These are phyloP conservation scores for Suillus discolor DNA, from an alignment of 768 basidiomycete genomes.

Conservation along the genomic window DNA sequence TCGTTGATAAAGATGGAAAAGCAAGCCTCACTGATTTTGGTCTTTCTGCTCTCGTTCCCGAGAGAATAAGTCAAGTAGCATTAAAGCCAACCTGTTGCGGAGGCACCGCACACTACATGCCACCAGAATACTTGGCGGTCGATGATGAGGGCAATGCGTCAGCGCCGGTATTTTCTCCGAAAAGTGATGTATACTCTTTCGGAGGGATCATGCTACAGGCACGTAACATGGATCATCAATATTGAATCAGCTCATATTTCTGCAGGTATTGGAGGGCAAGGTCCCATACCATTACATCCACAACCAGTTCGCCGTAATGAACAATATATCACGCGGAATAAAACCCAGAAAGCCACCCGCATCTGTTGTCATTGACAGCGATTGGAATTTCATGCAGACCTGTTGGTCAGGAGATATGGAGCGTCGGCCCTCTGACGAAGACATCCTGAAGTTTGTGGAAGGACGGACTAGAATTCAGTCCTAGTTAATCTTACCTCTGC, in stretches of 20 bases:
- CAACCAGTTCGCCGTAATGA: neutral
- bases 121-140: neutral
- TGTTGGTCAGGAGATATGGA: conserved; percentile 33
- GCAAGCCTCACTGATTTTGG: conserved; percentile 9
- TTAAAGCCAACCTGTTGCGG: neutral
- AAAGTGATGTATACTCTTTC: conserved; percentile 13
- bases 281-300: neutral
- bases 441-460: conserved; percentile 24
- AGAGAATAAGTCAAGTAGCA: conserved; percentile 11
- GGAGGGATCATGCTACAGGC: conserved; percentile 32
- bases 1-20: conserved; percentile 17
- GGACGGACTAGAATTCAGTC: neutral
- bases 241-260: neutral
- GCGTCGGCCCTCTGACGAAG: conserved; percentile 34
- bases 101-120: conserved; percentile 23
- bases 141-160: neutral
- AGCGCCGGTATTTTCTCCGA: neutral
- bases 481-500: neutral
- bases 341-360: conserved; percentile 17
- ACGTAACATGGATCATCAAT: neutral
- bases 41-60: conserved; percentile 4
- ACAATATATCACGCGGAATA: neutral
- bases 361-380: conserved; percentile 17
- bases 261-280: neutral
- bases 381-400: conserved; percentile 25